These are phyloP conservation scores for Lentinus brumalis DNA, from an alignment of 768 basidiomycete species.

Conservation along the genomic window DNA sequence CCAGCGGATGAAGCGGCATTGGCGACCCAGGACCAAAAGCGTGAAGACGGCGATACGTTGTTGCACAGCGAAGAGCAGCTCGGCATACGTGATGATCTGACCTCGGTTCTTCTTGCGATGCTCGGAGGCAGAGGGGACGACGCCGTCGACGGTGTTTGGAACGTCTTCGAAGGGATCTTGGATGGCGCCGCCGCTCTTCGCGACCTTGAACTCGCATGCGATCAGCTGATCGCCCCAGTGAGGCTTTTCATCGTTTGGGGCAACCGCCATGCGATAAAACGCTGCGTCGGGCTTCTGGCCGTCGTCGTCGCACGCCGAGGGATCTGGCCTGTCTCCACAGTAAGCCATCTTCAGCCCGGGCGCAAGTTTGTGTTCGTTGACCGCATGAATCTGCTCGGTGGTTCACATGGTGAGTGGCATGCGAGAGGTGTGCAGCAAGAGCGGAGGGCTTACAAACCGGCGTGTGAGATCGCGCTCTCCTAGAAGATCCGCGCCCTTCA, in stretches of 20 bases:
- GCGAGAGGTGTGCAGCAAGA: background rate
- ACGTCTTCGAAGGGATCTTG: constrained; percentile 1
- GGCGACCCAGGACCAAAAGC: constrained; percentile 8
- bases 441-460: background rate
- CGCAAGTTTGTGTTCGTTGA: background rate
- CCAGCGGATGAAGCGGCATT: constrained; percentile 5
- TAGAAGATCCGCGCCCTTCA: background rate
- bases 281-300: background rate
- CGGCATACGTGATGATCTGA: constrained; percentile 7
- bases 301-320: background rate
- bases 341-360: background rate
- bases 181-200: background rate
- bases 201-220: background rate
- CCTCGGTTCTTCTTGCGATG: background rate
- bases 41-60: constrained; percentile 8
- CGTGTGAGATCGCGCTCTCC: background rate
- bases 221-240: constrained; percentile 1
- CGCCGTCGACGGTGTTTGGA: background rate
- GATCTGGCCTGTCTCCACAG: background rate
- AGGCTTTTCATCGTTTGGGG: background rate
- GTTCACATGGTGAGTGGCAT: background rate
- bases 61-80: constrained; percentile 6
- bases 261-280: background rate
- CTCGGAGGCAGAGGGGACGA: background rate
- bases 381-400: background rate